A percentile compares a stretch with the other conserved stretches of the same genome.
Evolutionary conservation across 768 basidiomycete genomes (phyloP).

Genomic region (Filobasidium floriforme): DNA sequence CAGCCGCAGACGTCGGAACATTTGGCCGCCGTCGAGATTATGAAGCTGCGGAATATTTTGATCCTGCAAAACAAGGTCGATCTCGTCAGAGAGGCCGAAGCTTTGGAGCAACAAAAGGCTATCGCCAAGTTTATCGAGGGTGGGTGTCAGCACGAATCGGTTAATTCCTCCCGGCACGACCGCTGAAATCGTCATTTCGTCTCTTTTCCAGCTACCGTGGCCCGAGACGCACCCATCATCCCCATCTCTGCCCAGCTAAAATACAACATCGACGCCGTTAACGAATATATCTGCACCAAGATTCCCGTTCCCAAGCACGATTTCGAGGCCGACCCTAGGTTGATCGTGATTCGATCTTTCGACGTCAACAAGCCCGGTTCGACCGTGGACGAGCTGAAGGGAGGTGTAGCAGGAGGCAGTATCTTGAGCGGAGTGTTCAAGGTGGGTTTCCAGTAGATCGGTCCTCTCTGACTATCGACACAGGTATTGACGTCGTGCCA

Average conservation of each 20-base stretch:
- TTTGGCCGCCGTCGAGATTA: slow-evolving; percentile 96
- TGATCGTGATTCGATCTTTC: slow-evolving; percentile 98
- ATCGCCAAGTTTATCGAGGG: slow-evolving; percentile 94
- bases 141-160: slow-evolving; percentile 38
- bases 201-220: slow-evolving; percentile 68
- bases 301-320: slow-evolving; percentile 92
- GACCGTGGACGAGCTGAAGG: slow-evolving; percentile 92
- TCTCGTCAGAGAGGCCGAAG: slow-evolving; percentile 88
- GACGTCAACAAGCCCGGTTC: slow-evolving; percentile 99
- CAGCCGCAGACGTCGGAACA: slow-evolving; percentile 99
- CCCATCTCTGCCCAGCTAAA: slow-evolving; percentile 97
- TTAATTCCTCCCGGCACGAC: neutral
- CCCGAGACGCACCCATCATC: slow-evolving; percentile 93
- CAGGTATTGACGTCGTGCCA: slow-evolving; percentile 46
- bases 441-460: too few species aligned
- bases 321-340: slow-evolving; percentile 79
- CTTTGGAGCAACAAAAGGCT: slow-evolving; percentile 91
- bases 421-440: slow-evolving; percentile 85
- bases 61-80: slow-evolving; percentile 99
- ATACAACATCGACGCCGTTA: slow-evolving; percentile 99
- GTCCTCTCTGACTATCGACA: too few species aligned
- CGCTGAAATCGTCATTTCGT: neutral
- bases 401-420: slow-evolving; percentile 94
- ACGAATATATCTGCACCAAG: slow-evolving; percentile 94
- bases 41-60: slow-evolving; percentile 96